Conservation (phyloP, 306 rosid genomes). For the Vachellia collinsii region DNA sequence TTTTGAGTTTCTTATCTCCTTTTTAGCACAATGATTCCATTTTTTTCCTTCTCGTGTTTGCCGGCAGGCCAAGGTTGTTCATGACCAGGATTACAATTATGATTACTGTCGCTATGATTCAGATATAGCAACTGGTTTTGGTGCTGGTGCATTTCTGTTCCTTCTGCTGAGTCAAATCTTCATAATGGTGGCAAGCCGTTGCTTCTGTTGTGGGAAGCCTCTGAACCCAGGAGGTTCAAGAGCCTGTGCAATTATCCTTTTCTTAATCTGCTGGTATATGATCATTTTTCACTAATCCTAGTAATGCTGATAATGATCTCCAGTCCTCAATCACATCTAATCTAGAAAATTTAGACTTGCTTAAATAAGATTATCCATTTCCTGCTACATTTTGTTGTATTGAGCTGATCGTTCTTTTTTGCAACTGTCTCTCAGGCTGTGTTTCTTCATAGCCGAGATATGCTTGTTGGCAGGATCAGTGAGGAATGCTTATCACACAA, state of each 20-base stretch:
- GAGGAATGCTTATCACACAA: conserved; percentile 90
- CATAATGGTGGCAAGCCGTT: conserved; percentile 90
- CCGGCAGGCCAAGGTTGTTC: conserved; percentile 63
- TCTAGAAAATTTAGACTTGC: neutral
- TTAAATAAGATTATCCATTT: neutral
- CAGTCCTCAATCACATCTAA: conserved; percentile 22
- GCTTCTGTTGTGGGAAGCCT: conserved; percentile 96
- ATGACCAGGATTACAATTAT: conserved; percentile 50
- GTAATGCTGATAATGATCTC: neutral
- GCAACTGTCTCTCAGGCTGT: conserved; percentile 56
- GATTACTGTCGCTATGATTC: conserved; percentile 79
- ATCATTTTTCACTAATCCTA: conserved; percentile 12
- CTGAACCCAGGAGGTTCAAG: conserved; percentile 90
- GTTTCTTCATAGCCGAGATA: conserved; percentile 85
- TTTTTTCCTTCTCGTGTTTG: neutral
- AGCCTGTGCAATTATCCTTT: conserved; percentile 82
- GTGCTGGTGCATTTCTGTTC: conserved; percentile 94
- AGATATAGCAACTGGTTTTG: conserved; percentile 82
- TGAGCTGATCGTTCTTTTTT: conserved; percentile 22
- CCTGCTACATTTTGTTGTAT: conserved; percentile 6
- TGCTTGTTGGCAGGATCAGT: conserved; percentile 96
- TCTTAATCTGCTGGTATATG: conserved; percentile 90
- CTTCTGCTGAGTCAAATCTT: conserved; percentile 73
- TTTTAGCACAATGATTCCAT: neutral
- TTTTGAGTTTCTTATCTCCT: conserved; percentile 18